phyloP scores from a whole-genome alignment of 2,329 filamentous ascomycete species.

The Exophiala bonariae region DNA sequence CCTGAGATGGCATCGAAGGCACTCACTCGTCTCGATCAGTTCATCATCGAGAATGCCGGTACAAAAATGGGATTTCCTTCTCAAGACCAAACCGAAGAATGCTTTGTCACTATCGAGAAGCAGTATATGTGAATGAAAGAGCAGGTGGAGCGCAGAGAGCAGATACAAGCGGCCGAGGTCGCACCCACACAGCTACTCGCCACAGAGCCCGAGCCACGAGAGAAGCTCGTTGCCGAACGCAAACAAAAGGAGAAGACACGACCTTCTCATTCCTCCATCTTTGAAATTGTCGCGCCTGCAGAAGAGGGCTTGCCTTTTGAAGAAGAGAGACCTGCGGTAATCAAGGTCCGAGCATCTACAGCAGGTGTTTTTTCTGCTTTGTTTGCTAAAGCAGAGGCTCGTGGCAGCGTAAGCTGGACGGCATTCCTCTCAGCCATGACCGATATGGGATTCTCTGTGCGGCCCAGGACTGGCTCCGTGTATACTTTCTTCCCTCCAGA shows the following conservation, averaged over 20 bases:
- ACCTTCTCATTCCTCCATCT: slow-evolving; percentile 36
- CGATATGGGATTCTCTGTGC: slow-evolving; percentile 43
- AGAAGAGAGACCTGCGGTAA: slow-evolving; percentile 9
- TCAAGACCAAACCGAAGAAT: slow-evolving; percentile 43
- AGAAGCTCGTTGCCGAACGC: slow-evolving; percentile 35
- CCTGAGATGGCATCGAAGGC: slow-evolving; percentile 40
- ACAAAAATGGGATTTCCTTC: slow-evolving; percentile 46
- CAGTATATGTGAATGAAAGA: slow-evolving; percentile 24
- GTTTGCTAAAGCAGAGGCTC: slow-evolving; percentile 27
- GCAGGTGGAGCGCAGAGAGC: slow-evolving; percentile 27
- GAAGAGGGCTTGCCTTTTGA: background rate
- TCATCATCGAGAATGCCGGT: slow-evolving; percentile 41
- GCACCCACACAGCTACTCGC: background rate
- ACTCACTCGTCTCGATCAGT: slow-evolving; percentile 39
- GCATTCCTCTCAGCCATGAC: slow-evolving; percentile 45
- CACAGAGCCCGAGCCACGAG: too few relatives aligned
- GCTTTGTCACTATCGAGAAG: slow-evolving; percentile 35
- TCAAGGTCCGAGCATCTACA: slow-evolving; percentile 43
- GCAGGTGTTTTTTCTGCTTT: slow-evolving; percentile 39
- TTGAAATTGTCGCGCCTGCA: slow-evolving; percentile 30
- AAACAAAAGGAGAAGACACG: slow-evolving; percentile 49
- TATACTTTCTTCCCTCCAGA: slow-evolving; percentile 33
- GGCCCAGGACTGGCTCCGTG: slow-evolving; percentile 44
- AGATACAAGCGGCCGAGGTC: background rate
- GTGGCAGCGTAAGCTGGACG: slow-evolving; percentile 27